Base-by-base conservation (phyloP, 2,329 filamentous ascomycete species). In the Alternaria solani region DNA sequence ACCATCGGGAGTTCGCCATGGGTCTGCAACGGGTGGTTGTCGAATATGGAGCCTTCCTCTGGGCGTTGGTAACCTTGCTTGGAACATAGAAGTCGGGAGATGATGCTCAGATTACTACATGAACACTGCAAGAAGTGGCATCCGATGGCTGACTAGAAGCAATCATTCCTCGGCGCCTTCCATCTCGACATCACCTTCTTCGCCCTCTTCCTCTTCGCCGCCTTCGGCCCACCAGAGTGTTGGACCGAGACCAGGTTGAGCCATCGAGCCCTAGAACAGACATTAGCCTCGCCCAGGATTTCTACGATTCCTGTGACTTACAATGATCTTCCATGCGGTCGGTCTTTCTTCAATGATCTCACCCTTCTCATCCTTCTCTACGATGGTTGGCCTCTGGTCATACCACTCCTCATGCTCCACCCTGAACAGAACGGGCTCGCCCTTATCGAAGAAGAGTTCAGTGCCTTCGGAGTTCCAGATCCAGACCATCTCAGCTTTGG, bases 351-450 rank as follows among this genome's bases (percentile, higher is more conserved):
- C 85, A 8, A 87, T 83, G 57, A 91, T 80, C 77, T 36, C 90
- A 86, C 47, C 90, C 88, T 58, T 87, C 39, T 86, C 86, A 14
- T 87, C 84, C 64, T 90, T 82, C 79, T 36, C 90, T 87, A 52
- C 89, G 90, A 42, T 89, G 87, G 80, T 96, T 88, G 94, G 94
- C 1, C 91, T 89, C 78, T 96, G 91, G 76, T 98, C 94, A 62
- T 93, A 88, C 93, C 95, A 99, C 67, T 92, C 87, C 80, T 99
- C 95, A 51, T 90, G 87, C 69, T 96, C 88, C 41, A 98, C 89
- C 23, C 93, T 87, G 71, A 98, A 91, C 41, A 94, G 87, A 28
- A 97, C 94, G 71, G 91, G 88, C 81, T 98, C 95, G 73, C 94
- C 90, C 70, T 89, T 90, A 78, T 99, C 95, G 78, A 95, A 96